phyloP scores from a whole-genome alignment of 345 rosid genomes.

The Boechera stricta region DNA sequence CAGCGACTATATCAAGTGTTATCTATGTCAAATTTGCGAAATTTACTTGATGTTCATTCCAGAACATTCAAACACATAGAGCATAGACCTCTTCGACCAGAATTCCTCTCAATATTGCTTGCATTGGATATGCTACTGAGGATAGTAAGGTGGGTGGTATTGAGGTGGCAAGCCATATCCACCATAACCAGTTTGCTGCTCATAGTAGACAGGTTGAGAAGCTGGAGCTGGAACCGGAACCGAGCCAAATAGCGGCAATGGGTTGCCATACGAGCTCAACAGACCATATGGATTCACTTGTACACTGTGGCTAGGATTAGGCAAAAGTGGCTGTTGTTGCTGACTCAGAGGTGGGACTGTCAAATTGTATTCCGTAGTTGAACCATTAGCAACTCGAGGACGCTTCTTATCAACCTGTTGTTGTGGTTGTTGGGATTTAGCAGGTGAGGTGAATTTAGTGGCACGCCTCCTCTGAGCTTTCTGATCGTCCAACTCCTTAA shows the following conservation, averaged over 20 bases:
- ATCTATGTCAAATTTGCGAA: neutral
- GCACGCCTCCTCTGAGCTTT: constrained; percentile 55
- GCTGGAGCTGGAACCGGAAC: constrained; percentile 43
- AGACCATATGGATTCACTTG: constrained; percentile 52
- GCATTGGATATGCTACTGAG: constrained; percentile 46
- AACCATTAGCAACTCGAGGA: constrained; percentile 19
- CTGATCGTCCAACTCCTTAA: constrained; percentile 64
- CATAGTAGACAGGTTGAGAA: constrained; percentile 48
- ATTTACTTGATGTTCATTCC: constrained; percentile 7
- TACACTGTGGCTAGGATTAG: constrained; percentile 39
- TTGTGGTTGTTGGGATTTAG: constrained; percentile 38
- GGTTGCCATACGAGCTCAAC: constrained; percentile 50
- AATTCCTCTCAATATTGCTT: neutral
- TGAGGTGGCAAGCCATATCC: constrained; percentile 54
- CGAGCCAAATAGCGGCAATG: constrained; percentile 46
- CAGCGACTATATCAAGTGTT: neutral
- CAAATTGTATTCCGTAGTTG: neutral
- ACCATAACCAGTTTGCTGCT: constrained; percentile 42
- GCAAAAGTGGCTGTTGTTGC: constrained; percentile 25
- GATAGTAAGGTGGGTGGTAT: constrained; percentile 56
- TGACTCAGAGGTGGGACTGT: constrained; percentile 27
- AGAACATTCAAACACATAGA: constrained; percentile 13
- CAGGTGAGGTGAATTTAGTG: neutral
- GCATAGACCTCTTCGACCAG: constrained; percentile 6
- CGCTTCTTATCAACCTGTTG: constrained; percentile 8